These are phyloP conservation scores for Rhinocladiella mackenziei DNA, from an alignment of 2,329 filamentous ascomycete genomes.

Conservation along the genomic window DNA sequence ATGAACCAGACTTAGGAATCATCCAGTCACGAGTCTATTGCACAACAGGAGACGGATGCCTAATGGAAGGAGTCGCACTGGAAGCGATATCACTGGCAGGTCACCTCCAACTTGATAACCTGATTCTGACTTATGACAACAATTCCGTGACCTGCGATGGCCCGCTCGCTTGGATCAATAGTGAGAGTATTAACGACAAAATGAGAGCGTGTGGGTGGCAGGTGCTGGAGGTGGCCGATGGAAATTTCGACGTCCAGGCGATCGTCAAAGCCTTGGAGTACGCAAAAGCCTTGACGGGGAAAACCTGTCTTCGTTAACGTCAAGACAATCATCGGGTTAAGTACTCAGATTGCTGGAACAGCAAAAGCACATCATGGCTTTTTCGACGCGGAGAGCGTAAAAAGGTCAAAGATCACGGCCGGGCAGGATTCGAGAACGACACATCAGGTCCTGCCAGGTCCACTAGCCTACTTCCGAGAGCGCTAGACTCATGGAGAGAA, in stretches of 20 bases:
- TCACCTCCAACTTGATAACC: constrained; percentile 53
- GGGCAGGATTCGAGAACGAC: no score
- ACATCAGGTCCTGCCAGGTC: no score
- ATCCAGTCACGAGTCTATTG: constrained; percentile 51
- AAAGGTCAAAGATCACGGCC: no score
- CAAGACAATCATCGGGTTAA: constrained; percentile 54
- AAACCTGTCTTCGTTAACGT: constrained; percentile 59
- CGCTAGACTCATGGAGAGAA: no score
- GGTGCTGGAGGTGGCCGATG: constrained; percentile 52
- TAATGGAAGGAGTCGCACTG: constrained; percentile 56
- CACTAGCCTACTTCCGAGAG: no score
- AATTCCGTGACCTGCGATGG: constrained; percentile 59
- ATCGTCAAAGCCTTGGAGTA: constrained; percentile 48
- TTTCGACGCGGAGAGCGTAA: constrained; percentile 13
- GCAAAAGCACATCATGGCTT: constrained; percentile 27
- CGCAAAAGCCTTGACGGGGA: constrained; percentile 42
- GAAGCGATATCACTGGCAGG: constrained; percentile 57
- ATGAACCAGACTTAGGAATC: constrained; percentile 45
- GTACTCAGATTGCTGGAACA: constrained; percentile 42
- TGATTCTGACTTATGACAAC: constrained; percentile 58
- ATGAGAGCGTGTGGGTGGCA: constrained; percentile 56
- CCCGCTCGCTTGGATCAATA: constrained; percentile 51
- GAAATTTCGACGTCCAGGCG: constrained; percentile 47
- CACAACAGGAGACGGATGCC: constrained; percentile 56
- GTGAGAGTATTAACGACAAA: constrained; percentile 56